Base-by-base conservation (phyloP, 2,329 filamentous ascomycete genomes). In the Hymenoscyphus infarciens region DNA sequence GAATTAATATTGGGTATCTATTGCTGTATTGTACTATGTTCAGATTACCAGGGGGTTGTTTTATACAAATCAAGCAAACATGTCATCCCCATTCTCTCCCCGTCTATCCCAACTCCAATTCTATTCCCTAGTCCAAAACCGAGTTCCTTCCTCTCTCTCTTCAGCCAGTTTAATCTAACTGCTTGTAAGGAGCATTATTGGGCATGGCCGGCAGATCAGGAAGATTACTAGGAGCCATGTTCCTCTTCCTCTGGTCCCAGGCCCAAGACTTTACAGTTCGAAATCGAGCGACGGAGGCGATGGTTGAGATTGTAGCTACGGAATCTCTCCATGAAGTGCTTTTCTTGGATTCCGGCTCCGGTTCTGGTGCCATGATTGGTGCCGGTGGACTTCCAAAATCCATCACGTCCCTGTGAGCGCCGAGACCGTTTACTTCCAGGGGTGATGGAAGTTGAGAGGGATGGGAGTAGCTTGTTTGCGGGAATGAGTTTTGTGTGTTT, bases 191-290 rank as follows among this genome's bases (percentile, higher is more conserved):
- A 8, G 53, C 27, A n/a, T 31, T 55, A 29, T 10, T 8, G 2
- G 53, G 27, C 53, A 55, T 33, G n/a, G 5, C 27, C 3, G 53
- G 53, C 6, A 55, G 4, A 7, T n/a, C 27, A 33, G 53, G 29
- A 29, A 33, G 19, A n/a, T 33, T 55, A 55, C 27, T 55, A 29
- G 33, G 27, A 10, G 45, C 45, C 45, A 55, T 31, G 15, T 55
- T 55, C 29, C 29, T 55, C 53, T 55, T 31, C 13, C 27, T 55
- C 53, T 55, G 53, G 19, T 55, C 53, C 29, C 53, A 29, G 7
- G 29, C 53, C 53, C 53, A 55, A 27, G 25, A 31, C 27, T 55
- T 55, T 1, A 55, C 53, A 3, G 53, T 55, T 15, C 53, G 27
- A 27, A 55, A 55, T n/a, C 53, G 53, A 10, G 53, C 27, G 3